phyloP scores from a whole-genome alignment of 306 rosid genomes.

The Senna tora region DNA sequence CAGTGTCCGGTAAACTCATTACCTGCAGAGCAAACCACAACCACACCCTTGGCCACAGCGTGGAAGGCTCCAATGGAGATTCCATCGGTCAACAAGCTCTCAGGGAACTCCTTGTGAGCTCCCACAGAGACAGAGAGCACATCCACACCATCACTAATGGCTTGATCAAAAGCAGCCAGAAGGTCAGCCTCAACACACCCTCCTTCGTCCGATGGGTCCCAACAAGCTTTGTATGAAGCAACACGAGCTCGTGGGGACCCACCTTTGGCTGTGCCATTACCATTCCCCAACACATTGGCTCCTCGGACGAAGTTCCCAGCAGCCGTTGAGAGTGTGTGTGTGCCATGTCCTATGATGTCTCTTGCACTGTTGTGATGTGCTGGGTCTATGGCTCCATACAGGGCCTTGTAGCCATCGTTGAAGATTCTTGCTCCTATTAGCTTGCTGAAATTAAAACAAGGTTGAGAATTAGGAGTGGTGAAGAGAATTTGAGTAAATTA shows the following conservation, averaged over 20 bases:
- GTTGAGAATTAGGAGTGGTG: too few relatives aligned
- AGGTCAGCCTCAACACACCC: conserved; percentile 64
- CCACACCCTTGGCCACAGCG: conserved; percentile 52
- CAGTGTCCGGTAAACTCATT: too few relatives aligned
- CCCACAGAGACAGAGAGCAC: conserved; percentile 60
- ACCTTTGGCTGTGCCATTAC: conserved; percentile 74
- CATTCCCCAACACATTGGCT: conserved; percentile 5
- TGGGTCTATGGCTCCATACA: not conserved
- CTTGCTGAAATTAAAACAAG: conserved; percentile 40
- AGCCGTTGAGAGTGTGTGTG: conserved; percentile 82
- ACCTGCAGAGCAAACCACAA: conserved; percentile 61
- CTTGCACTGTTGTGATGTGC: conserved; percentile 40
- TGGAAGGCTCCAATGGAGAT: conserved; percentile 63
- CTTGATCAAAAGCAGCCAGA: conserved; percentile 64
- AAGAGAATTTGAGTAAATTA: too few relatives aligned
- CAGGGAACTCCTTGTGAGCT: not conserved
- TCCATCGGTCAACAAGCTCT: conserved; percentile 36
- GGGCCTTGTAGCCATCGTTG: conserved; percentile 43
- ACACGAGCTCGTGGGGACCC: conserved; percentile 76
- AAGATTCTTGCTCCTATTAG: conserved; percentile 75
- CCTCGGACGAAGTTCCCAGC: conserved; percentile 59
- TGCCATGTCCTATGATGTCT: conserved; percentile 74
- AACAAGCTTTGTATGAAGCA: conserved; percentile 78
- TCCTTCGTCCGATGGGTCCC: conserved; percentile 31
- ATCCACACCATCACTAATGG: conserved; percentile 74